These are phyloP conservation scores for Talaromyces nanjingensis DNA, from an alignment of 495 filamentous ascomycete species.

Conservation along the genomic window DNA sequence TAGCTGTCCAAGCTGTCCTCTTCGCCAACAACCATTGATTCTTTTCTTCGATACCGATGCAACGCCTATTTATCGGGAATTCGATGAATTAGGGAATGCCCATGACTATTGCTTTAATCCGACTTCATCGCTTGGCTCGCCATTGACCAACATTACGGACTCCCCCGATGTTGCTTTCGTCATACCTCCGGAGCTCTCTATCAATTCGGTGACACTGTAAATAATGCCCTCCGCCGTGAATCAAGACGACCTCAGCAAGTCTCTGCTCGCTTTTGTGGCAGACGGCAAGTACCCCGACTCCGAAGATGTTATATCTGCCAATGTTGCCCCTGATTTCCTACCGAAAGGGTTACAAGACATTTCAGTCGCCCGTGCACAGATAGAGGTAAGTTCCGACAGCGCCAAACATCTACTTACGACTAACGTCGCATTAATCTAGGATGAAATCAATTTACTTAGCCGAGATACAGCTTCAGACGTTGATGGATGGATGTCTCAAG, in stretches of 20 bases:
- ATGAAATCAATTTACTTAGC: slow-evolving; percentile 65
- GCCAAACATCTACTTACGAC: not conserved
- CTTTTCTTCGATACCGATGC: not conserved
- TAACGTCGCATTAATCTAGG: slow-evolving; percentile 31
- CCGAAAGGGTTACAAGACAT: slow-evolving; percentile 58
- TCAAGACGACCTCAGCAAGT: slow-evolving; percentile 47
- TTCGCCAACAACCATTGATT: not conserved
- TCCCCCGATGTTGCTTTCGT: not conserved
- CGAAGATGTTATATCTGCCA: slow-evolving; percentile 59
- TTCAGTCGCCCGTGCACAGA: slow-evolving; percentile 53
- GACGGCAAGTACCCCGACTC: slow-evolving; percentile 65
- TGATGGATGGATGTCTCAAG: slow-evolving; percentile 76
- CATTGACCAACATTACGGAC: not conserved
- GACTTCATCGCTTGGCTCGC: not conserved
- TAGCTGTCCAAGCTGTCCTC: not conserved
- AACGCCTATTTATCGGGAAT: not conserved
- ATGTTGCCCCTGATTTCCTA: slow-evolving; percentile 51
- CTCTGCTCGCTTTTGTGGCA: slow-evolving; percentile 66
- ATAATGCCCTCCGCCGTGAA: slow-evolving; percentile 3
- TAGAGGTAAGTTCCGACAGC: slow-evolving; percentile 50
- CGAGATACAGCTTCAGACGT: slow-evolving; percentile 68
- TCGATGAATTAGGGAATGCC: not conserved
- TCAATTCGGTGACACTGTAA: not conserved
- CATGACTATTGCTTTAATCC: not conserved
- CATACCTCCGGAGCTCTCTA: not conserved